A percentile compares a stretch with the other conserved stretches of the same genome.
These are phyloP conservation scores for Lepiota subincarnata DNA, from an alignment of 768 basidiomycete genomes.

Conservation along the genomic window DNA sequence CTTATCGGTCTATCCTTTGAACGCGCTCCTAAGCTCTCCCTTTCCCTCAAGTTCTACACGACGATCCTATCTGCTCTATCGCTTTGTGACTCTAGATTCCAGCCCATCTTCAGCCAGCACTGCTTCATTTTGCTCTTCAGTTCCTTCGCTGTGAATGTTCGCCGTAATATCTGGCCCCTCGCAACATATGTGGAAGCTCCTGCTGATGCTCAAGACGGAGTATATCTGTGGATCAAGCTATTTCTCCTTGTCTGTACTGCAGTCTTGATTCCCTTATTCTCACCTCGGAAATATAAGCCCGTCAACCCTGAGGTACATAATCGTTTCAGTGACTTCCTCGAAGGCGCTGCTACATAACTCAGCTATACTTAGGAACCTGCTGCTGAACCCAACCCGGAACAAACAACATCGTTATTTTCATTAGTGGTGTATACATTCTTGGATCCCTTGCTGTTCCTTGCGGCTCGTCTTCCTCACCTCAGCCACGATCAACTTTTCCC, in stretches of 20 bases:
- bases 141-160: slow-evolving; percentile 41
- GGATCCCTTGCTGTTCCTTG: slow-evolving; percentile 46
- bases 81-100: neutral
- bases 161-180: slow-evolving; percentile 54
- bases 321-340: neutral
- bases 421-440: slow-evolving; percentile 48
- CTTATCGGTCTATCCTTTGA: too few relatives aligned
- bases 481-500: slow-evolving; percentile 53
- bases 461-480: slow-evolving; percentile 44
- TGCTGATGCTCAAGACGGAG: slow-evolving; percentile 37
- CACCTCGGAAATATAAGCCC: slow-evolving; percentile 51
- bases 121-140: slow-evolving; percentile 27
- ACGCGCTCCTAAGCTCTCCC: neutral
- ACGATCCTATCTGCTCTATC: neutral
- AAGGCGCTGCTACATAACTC: neutral
- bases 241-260: slow-evolving; percentile 33
- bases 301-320: slow-evolving; percentile 41
- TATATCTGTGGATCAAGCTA: slow-evolving; percentile 24
- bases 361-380: slow-evolving; percentile 26
- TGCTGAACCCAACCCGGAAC: slow-evolving; percentile 40
- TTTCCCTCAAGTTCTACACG: neutral
- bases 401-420: slow-evolving; percentile 45
- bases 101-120: neutral
- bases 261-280: slow-evolving; percentile 45
- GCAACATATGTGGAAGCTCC: slow-evolving; percentile 38